These are phyloP conservation scores for Gossypium raimondii DNA, from an alignment of 345 rosid genomes.

Conservation along the genomic window DNA sequence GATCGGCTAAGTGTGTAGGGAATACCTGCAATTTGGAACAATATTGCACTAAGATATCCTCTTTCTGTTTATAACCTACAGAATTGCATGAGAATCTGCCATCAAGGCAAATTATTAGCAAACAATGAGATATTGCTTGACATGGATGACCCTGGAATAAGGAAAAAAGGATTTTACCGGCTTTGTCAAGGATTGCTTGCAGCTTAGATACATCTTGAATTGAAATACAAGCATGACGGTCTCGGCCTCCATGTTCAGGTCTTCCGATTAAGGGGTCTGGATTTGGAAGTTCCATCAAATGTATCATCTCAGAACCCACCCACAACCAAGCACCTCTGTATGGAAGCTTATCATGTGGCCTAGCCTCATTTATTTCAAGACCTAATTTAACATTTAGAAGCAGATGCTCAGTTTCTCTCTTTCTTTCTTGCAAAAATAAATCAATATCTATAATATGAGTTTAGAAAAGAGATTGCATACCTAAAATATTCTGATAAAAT, in stretches of 20 bases:
- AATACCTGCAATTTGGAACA: slow-evolving; percentile 42
- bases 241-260: slow-evolving; percentile 89
- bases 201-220: slow-evolving; percentile 71
- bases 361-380: slow-evolving; percentile 85
- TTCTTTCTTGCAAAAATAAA: not conserved
- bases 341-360: slow-evolving; percentile 91
- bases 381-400: slow-evolving; percentile 34
- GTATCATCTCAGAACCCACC: slow-evolving; percentile 98
- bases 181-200: slow-evolving; percentile 67
- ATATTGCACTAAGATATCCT: slow-evolving; percentile 2
- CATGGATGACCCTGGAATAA: not conserved
- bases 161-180: slow-evolving; percentile 38
- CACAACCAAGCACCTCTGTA: slow-evolving; percentile 95
- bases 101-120: not conserved
- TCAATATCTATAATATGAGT: not conserved
- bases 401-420: slow-evolving; percentile 5
- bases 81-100: not conserved
- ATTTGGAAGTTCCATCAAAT: slow-evolving; percentile 97
- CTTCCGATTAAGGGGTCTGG: slow-evolving; percentile 93
- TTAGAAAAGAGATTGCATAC: slow-evolving; percentile 23
- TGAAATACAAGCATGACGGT: slow-evolving; percentile 86
- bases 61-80: not conserved
- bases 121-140: not conserved
- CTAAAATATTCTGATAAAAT: slow-evolving; percentile 74
- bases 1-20: slow-evolving; percentile 76